Base-by-base conservation (phyloP, 2,329 filamentous ascomycete species). In the Epichloe sp. region DNA sequence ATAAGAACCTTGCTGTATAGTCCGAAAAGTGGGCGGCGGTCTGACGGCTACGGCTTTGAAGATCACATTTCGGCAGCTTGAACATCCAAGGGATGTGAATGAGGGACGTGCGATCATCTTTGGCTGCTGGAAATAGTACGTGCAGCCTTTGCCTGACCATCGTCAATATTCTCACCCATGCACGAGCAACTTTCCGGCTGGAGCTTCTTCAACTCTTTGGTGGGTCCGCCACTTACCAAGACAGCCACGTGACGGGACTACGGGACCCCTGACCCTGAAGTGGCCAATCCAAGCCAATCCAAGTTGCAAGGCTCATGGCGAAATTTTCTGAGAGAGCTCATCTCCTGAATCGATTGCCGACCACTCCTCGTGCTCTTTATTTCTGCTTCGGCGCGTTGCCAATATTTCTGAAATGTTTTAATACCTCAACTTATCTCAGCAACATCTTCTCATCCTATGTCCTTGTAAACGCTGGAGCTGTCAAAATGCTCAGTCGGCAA, bases 401-500 rank as follows among this genome's bases (percentile, higher is more conserved):
- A 23, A n/a, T 15, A 4, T 12, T 17, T 17, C 12, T 44, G 55
- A 55, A 45, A 62, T 62, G 61, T 56, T 55, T 57, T 59, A 55
- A 55, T 60, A 15, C 48, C 48, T 21, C 12, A 10, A 19, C 11
- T 47, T 15, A 14, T 41, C 21, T 44, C 44, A 17, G n/a, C 23
- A 44, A 17, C 3, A 6, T 31, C 44, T 51, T 19, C 36, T 37
- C 36, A 17, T 17, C 46, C 34, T 37, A 50, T 53, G 43, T 31
- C 37, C 21, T 17, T 17, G 17, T 47, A 36, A 37, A n/a, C 35
- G n/a, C 41, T 14, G 35, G 11, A 23, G 14, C 23, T 15, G 11
- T 51, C 60, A 63, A 52, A 51, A 70, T 70, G 68, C 62, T 70
- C 49, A 56, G 65, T 36, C 62, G 64, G 53, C 65, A 66, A 43